Conservation (phyloP, 768 basidiomycete genomes). For the Trametes cingulata region DNA sequence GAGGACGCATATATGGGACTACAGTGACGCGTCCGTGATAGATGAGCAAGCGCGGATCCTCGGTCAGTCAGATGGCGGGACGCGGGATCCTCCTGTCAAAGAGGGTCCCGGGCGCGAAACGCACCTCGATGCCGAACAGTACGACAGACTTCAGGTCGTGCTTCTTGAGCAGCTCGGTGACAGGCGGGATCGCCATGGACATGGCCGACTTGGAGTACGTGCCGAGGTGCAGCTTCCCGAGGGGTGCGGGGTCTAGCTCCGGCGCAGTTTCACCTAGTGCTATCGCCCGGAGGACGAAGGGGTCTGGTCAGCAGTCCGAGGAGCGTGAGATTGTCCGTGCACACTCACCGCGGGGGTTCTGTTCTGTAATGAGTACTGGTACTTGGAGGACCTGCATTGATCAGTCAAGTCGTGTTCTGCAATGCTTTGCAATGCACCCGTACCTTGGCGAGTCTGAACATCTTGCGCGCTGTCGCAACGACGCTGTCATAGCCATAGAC, state of each 20-base stretch:
- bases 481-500: conserved; percentile 76
- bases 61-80: neutral
- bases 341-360: conserved; percentile 72
- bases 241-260: conserved; percentile 54
- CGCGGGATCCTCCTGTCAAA: neutral
- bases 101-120: conserved; percentile 25
- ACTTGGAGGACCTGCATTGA: conserved; percentile 55
- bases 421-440: conserved; percentile 1
- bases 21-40: conserved; percentile 1
- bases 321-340: neutral
- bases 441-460: conserved; percentile 76
- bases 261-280: conserved; percentile 70
- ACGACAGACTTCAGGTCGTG: conserved; percentile 61
- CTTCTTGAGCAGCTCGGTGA: conserved; percentile 50
- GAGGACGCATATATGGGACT: conserved; percentile 90
- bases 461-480: conserved; percentile 68
- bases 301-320: neutral
- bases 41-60: neutral
- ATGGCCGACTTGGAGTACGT: conserved; percentile 79
- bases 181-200: conserved; percentile 79
- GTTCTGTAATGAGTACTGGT: conserved; percentile 80
- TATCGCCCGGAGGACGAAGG: conserved; percentile 30
- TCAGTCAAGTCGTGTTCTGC: neutral
- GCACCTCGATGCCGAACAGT: conserved; percentile 86
- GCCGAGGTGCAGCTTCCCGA: conserved; percentile 58